Conservation (phyloP, 306 rosid species). For the Macrotyloma uniflorum region DNA sequence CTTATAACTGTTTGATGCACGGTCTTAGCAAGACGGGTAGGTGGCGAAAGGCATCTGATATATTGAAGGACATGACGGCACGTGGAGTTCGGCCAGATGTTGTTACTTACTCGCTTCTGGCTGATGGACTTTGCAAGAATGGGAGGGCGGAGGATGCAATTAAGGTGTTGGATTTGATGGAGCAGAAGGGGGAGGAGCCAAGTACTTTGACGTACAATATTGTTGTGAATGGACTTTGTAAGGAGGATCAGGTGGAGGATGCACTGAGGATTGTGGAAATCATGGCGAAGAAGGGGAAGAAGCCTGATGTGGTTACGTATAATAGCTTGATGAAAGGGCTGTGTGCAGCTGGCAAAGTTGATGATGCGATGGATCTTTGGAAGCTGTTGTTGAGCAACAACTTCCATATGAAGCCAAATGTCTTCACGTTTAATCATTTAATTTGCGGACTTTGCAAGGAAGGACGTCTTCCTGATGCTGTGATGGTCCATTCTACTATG, state of each 20-base stretch:
- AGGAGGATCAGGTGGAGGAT: conserved; percentile 64
- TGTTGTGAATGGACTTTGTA: conserved; percentile 76
- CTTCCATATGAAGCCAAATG: conserved; percentile 57
- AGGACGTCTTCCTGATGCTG: conserved; percentile 51
- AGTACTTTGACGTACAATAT: conserved; percentile 63
- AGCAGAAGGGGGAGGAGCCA: conserved; percentile 66
- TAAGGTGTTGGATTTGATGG: conserved; percentile 64
- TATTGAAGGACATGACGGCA: conserved; percentile 64
- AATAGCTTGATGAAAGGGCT: conserved; percentile 67
- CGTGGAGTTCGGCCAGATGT: conserved; percentile 63
- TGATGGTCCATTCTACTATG: conserved; percentile 59
- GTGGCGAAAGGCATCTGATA: conserved; percentile 61
- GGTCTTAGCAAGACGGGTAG: no score
- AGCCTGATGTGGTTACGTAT: conserved; percentile 73
- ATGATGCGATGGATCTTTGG: conserved; percentile 69
- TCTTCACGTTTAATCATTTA: conserved; percentile 53
- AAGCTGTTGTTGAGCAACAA: conserved; percentile 48
- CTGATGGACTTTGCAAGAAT: conserved; percentile 75
- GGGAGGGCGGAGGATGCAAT: conserved; percentile 61
- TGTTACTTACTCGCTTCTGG: conserved; percentile 61
- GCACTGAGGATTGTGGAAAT: conserved; percentile 55
- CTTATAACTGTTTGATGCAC: no score
- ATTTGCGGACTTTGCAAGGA: conserved; percentile 71
- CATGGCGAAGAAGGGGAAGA: conserved; percentile 69
- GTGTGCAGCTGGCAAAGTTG: conserved; percentile 53